Conservation (phyloP, 257 asterid genomes). For the Anisodus acutangulus region DNA sequence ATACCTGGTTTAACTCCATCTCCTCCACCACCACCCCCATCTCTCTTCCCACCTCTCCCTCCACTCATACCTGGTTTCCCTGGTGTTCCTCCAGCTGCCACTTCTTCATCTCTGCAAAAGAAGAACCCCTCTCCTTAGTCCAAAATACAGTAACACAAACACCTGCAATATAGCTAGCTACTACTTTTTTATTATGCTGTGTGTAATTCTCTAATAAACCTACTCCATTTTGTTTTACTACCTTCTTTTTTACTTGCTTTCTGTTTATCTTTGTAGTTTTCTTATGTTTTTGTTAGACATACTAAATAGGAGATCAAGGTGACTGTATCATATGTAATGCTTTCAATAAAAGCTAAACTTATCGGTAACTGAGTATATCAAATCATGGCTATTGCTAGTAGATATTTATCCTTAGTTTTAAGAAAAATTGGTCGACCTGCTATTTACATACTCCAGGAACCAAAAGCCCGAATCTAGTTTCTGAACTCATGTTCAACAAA, state of each 20-base stretch:
- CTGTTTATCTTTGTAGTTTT: neutral
- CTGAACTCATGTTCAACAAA: constrained; percentile 1
- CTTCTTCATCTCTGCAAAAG: constrained; percentile 42
- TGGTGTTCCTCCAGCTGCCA: constrained; percentile 56
- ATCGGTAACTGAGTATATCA: neutral
- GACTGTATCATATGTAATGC: constrained; percentile 14
- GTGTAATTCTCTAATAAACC: constrained; percentile 1
- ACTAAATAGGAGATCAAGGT: constrained; percentile 5
- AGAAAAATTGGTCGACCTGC: neutral
- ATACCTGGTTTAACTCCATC: constrained; percentile 62
- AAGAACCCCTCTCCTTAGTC: constrained; percentile 33
- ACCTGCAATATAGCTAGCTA: neutral
- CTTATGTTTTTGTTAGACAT: constrained; percentile 25
- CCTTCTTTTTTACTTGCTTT: neutral
- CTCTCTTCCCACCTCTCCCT: constrained; percentile 54
- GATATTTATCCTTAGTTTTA: neutral
- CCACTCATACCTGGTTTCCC: constrained; percentile 49
- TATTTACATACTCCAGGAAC: neutral
- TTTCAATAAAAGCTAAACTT: constrained; percentile 16
- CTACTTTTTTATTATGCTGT: neutral
- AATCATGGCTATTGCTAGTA: constrained; percentile 2
- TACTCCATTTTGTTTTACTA: constrained; percentile 15
- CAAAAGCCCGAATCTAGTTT: neutral
- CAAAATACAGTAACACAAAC: constrained; percentile 20
- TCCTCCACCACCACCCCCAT: constrained; percentile 55